These are phyloP conservation scores for Ambrosiella beaveri DNA, from an alignment of 2,329 filamentous ascomycete genomes.

Conservation along the genomic window DNA sequence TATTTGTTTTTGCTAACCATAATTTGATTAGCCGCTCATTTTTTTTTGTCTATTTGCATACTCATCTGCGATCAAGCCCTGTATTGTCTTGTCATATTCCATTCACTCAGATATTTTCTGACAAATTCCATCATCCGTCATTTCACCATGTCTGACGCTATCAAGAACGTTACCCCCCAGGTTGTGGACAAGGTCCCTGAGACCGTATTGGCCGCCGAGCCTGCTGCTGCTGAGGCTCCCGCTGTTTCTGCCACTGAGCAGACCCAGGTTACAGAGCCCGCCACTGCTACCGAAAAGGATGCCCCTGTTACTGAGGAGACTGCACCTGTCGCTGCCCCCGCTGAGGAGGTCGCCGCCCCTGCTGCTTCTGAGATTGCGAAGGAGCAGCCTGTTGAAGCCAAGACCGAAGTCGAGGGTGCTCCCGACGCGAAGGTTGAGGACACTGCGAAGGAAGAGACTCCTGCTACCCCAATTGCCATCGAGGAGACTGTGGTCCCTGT, in stretches of 20 bases:
- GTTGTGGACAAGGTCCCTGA: not conserved
- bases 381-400: too few relatives aligned
- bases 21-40: not conserved
- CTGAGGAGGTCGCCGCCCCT: not conserved
- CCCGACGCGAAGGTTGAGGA: too few relatives aligned
- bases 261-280: not conserved
- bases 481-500: not conserved
- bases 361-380: too few relatives aligned
- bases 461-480: not conserved
- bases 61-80: not conserved
- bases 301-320: not conserved
- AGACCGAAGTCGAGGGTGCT: too few relatives aligned
- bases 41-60: conserved; percentile 1
- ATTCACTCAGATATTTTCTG: too few relatives aligned
- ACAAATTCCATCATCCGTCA: not conserved
- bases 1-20: not conserved
- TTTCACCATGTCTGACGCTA: conserved; percentile 7
- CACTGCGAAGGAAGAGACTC: not conserved
- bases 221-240: not conserved
- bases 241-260: not conserved
- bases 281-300: not conserved
- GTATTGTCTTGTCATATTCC: not conserved
- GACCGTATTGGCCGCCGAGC: not conserved
- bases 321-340: not conserved
- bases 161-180: not conserved